phyloP scores from a whole-genome alignment of 1,284 basidiomycete species.

The Agroathelia rolfsii region DNA sequence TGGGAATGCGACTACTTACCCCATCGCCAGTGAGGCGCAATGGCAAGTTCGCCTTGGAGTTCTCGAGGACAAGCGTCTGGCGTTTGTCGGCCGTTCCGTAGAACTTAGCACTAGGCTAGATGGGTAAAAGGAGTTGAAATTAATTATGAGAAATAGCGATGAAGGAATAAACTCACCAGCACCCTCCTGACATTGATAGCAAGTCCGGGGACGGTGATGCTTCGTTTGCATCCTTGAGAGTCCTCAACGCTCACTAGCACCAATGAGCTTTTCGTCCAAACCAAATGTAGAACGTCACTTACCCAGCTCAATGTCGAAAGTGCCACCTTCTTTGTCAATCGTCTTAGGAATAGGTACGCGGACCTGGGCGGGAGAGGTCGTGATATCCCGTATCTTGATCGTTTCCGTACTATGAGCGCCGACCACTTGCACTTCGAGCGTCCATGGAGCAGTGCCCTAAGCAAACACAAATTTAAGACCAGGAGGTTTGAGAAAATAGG shows the following conservation, averaged over 20 bases:
- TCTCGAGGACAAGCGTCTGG: constrained; percentile 65
- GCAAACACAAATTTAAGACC: constrained; percentile 2
- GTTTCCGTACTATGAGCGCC: constrained; percentile 56
- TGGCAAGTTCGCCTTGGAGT: constrained; percentile 63
- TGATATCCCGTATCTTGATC: constrained; percentile 47
- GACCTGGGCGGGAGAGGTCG: constrained; percentile 44
- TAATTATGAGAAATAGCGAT: constrained; percentile 5
- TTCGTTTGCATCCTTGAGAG: constrained; percentile 77
- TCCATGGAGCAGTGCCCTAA: constrained; percentile 87
- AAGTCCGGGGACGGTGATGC: constrained; percentile 69
- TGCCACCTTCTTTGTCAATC: constrained; percentile 63
- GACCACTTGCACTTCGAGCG: constrained; percentile 69
- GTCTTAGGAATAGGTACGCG: constrained; percentile 59
- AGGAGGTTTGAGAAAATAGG: constrained; percentile 2
- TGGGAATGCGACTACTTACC: constrained; percentile 36
- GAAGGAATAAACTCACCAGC: constrained; percentile 39
- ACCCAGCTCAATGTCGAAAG: constrained; percentile 76
- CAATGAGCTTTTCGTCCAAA: constrained; percentile 4
- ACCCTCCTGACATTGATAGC: constrained; percentile 84
- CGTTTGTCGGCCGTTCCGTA: constrained; percentile 53
- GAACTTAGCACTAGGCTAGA: constrained; percentile 85
- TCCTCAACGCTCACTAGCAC: constrained; percentile 75
- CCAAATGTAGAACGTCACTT: constrained; percentile 14
- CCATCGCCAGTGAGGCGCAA: constrained; percentile 81
- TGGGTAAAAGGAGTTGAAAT: constrained; percentile 5